phyloP scores from a whole-genome alignment of 176 grass and related monocot species.

The Poa annua region DNA sequence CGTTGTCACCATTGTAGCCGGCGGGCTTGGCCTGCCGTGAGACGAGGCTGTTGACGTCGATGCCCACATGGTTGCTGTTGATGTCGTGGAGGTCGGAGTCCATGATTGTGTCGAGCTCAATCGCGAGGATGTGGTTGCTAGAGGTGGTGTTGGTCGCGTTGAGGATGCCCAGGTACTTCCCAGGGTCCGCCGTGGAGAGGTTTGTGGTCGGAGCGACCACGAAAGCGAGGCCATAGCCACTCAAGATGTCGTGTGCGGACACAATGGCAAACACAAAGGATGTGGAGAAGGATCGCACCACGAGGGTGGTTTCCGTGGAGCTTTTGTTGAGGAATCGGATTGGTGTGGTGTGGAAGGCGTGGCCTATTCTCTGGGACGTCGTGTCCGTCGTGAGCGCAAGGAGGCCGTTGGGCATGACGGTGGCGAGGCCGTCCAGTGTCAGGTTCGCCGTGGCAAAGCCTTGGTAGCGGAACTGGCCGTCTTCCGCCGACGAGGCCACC shows the following conservation, averaged over 20 bases:
- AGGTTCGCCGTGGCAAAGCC: not conserved
- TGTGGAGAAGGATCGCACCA: slow-evolving; percentile 34
- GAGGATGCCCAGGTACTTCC: slow-evolving; percentile 37
- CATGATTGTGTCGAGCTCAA: slow-evolving; percentile 50
- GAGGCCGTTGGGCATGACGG: slow-evolving; percentile 22
- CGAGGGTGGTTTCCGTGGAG: not conserved
- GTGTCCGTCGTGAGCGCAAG: slow-evolving; percentile 7
- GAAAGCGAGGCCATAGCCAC: slow-evolving; percentile 38
- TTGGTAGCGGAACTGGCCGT: slow-evolving; percentile 8
- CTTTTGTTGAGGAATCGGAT: not conserved
- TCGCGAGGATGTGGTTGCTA: slow-evolving; percentile 33
- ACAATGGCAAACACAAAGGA: slow-evolving; percentile 43
- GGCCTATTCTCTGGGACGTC: slow-evolving; percentile 19
- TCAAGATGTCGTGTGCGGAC: not conserved
- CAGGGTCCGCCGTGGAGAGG: not conserved
- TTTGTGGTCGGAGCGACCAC: slow-evolving; percentile 30
- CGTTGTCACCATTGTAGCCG: slow-evolving; percentile 2
- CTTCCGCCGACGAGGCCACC: not conserved
- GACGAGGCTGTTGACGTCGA: slow-evolving; percentile 60
- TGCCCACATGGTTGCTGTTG: slow-evolving; percentile 62
- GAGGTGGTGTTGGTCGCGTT: not conserved
- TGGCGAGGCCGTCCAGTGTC: slow-evolving; percentile 17
- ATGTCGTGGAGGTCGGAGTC: slow-evolving; percentile 32
- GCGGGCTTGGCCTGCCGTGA: slow-evolving; percentile 5
- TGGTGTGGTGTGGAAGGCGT: slow-evolving; percentile 23